Base-by-base conservation (phyloP, 139 green algal genomes). In the Deuterostichococcus epilithicus region DNA sequence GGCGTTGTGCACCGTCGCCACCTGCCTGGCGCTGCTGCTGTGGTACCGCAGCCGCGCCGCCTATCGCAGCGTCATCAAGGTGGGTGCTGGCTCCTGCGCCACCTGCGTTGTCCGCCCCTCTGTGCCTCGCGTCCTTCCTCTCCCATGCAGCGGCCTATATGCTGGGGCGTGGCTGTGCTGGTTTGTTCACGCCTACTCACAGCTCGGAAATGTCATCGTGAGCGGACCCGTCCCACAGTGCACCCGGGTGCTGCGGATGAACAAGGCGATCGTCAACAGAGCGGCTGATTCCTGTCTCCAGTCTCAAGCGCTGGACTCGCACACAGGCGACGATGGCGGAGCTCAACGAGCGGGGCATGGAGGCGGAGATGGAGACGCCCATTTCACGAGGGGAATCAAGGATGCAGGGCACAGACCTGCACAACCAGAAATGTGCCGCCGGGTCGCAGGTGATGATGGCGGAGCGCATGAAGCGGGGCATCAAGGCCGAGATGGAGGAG, bases 1-100 rank as follows among this genome's bases (percentile, higher is more conserved):
- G 4, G 77, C n/a, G 3, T 45, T 87, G 33, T 71, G 63, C 26
- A 22, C 28, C 2, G 37, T 42, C 18, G 69, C 76, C 23, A 71
- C 78, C 20, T 26, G 32, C 0, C n/a, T 68, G 0, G 59, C 77
- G 0, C 6, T 68, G 0, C 30, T 45, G 77, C 65, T 88, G 34
- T 78, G 44, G 32, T 66, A 36, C 25, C 60, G 81, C 30, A 77
- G 68, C 30, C 60, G 38, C 2, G 20, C 10, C 0, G 28, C 78
- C 22, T 86, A 86, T 47, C 25, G 47, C 38, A 73, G 15, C 13
- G 45, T 80, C 67, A 74, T 80, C 10, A 63, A 63, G 52, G 52
- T 63, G 52, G 3, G 52, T 3, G 52, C n/a, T n/a, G n/a, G n/a
- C n/a, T n/a, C n/a, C n/a, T n/a, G n/a, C n/a, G n/a, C n/a, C n/a